Percentiles rank a stretch among this genome's conserved stretches.
These are phyloP conservation scores for Neofusicoccum umdonicola DNA, from an alignment of 2,329 filamentous ascomycete genomes.

Conservation along the genomic window DNA sequence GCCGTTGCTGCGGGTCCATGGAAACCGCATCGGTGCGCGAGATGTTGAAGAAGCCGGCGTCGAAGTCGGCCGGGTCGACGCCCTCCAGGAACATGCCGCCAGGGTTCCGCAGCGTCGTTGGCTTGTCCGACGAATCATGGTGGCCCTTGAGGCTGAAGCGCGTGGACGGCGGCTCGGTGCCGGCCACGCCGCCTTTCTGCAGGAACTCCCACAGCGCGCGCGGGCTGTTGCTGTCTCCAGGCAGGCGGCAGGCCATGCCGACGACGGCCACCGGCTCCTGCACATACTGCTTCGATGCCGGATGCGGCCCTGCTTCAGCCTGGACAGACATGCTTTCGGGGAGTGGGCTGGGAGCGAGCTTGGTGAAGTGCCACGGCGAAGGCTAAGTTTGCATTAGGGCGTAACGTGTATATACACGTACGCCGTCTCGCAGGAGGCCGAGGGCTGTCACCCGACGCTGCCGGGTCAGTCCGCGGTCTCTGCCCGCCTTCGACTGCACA, in stretches of 20 bases:
- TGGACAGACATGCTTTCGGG: not conserved
- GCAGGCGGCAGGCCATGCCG: conserved; percentile 20
- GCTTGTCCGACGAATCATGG: conserved; percentile 31
- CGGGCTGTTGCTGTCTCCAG: conserved; percentile 12
- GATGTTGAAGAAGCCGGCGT: conserved; percentile 32
- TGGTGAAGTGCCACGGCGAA: not conserved
- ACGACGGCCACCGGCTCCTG: conserved; percentile 23
- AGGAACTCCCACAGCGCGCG: conserved; percentile 25
- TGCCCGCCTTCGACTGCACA: not conserved
- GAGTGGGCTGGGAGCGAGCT: not conserved
- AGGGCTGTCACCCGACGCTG: not conserved
- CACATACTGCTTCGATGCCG: conserved; percentile 3
- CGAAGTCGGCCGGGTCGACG: conserved; percentile 33
- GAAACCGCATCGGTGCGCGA: conserved; percentile 23
- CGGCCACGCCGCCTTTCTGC: conserved; percentile 27
- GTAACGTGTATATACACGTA: not conserved
- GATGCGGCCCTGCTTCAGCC: not conserved
- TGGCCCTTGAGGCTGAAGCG: conserved; percentile 35
- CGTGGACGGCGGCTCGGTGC: conserved; percentile 24
- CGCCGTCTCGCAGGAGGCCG: not conserved
- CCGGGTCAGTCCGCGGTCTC: not conserved
- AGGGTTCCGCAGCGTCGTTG: conserved; percentile 33
- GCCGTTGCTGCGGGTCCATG: conserved; percentile 29
- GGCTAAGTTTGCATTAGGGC: not conserved
- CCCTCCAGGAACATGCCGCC: conserved; percentile 43